Evolutionary conservation across 139 green algal species (phyloP), one percentile per base, ranked within the genome.

Genomic region (Deuterostichococcus epilithicus): DNA sequence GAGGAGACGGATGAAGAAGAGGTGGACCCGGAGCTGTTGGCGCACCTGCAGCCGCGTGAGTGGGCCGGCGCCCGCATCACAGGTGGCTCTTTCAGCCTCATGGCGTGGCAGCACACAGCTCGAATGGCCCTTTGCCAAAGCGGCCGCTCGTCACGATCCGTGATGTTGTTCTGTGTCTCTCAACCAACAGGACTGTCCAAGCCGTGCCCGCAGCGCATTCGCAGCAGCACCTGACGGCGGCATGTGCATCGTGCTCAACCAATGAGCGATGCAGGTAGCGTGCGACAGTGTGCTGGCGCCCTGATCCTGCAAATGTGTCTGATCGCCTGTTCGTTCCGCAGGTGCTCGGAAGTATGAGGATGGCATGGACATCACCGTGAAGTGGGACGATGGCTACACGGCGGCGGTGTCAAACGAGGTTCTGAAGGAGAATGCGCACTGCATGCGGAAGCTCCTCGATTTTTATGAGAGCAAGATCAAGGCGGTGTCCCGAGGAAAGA

Each of bases 381-480:
- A 76, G 58, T 83, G 77, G 81, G 28, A 47, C 1, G 60, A 76
- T 37, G 69, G 63, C 18, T 37, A 73, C 26, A 28, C 10, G 42
- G 68, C 37, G 38, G 20, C 37, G 70, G 65, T 42, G 30, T 59
- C 30, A 34, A 68, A 36, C 32, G 13, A 45, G n/a, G 30, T 38
- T 25, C 65, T 84, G 33, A 39, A 68, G 22, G 28, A 26, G 25
- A 42, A 73, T 60, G 38, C 70, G 6, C 70, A 73, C 52, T 80
- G 72, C 58, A 63, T 77, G 20, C n/a, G 30, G 65, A 77, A 72
- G 58, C 70, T 86, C 5, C 70, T 79, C 59, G 42, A 80, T n/a
- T 86, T 81, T 33, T 80, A 82, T 25, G 82, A 82, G 75, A 73
- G 37, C 58, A 86, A 82, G 52, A 72, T 47, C 52, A 81, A 72